Base-by-base conservation (phyloP, 225 moss, liverwort and hornwort genomes). In the Marchantia polymorpha region DNA sequence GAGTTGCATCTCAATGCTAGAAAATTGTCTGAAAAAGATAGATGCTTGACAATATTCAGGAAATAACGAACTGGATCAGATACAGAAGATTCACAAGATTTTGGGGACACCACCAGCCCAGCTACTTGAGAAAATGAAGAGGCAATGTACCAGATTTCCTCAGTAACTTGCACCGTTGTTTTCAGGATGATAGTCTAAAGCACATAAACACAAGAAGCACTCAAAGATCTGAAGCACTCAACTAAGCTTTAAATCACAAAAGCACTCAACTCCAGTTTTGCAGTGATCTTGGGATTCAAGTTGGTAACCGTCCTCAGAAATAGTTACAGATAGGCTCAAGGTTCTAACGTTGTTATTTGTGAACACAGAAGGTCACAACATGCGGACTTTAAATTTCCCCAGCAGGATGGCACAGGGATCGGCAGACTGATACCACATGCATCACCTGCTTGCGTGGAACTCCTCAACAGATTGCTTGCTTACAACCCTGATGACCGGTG, bases 1-100 rank as follows among this genome's bases (percentile, higher is more conserved):
- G 2, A 19, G 23, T 27, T 64, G 7, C 5, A 64, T 64, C 39
- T 64, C 26, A 9, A 0, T 6, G 64, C 65, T 65, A 13, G 26
- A 8, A 29, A 7, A 26, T 14, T 27, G 27, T 14, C 74, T 75
- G 31, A 75, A 39, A 39, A 26, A 30, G 19, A 23, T 27, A 25
- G 8, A 29, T 55, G 31, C 39, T 75, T 59, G 22, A 64, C 64
- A 64, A 65, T 75, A 71, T 26, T 71, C 79, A 97, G 96, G 97
- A 64, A 94, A 93, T 84, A 97, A 97, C 77, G 97, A 97, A 76
- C 20, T 97, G 15, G 97, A 97, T 74, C 97, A 97, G 22, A 93
- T 97, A 63, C 97, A 97, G 76, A 97, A 93, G 77, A 97, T 97
- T 72, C 97, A 97, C 80, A 97, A 97, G 83, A 93, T 97, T 84